Base-by-base conservation (phyloP, 345 rosid genomes). In the Salix arbutifolia region DNA sequence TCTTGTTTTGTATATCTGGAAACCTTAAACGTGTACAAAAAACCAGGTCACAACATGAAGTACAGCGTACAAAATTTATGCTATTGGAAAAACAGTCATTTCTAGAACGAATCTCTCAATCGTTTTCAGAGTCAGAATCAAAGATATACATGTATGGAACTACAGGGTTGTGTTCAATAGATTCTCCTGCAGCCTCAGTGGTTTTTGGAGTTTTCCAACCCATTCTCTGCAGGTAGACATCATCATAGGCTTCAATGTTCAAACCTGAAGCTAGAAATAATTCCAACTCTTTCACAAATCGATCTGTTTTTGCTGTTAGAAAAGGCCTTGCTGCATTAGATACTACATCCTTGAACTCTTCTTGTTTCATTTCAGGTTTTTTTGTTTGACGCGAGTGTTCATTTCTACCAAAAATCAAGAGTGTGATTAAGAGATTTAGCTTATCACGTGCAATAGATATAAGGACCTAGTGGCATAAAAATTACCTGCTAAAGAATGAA, bases 191-290 rank as follows among this genome's bases (percentile, higher is more conserved):
- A 40, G 74, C 70, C 53, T 69, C 76, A 16, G 25, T 46, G 19
- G 74, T 80, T 38, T 78, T 75, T 28, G 80, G 78, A 42, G 71
- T 31, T 76, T 83, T 87, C 90, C 80, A 73, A 38, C 86, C 87
- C 56, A 91, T 69, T 11, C 79, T 79, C 72, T 78, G 88, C 78
- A 69, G 77, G 71, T 88, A 93, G 37, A 91, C 87, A 28, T 83
- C 86, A 82, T 92, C 99, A 28, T 88, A 96, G 23, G 97, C 97
- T 70, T 89, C 92, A 3, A 83, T 67, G 81, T 83, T 93, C 74
- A 92, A 83, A 5, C 95, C 96, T 0, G 96, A 87, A 58, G 90
- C 97, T 11, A 92, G 94, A 86, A 92, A 96, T 12, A 92, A 76
- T 72, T 90, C 94, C 58, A 91, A 17, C 78, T 92, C 97, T 0